phyloP scores from a whole-genome alignment of 2,329 filamentous ascomycete species.

The Colletotrichum zoysiae region DNA sequence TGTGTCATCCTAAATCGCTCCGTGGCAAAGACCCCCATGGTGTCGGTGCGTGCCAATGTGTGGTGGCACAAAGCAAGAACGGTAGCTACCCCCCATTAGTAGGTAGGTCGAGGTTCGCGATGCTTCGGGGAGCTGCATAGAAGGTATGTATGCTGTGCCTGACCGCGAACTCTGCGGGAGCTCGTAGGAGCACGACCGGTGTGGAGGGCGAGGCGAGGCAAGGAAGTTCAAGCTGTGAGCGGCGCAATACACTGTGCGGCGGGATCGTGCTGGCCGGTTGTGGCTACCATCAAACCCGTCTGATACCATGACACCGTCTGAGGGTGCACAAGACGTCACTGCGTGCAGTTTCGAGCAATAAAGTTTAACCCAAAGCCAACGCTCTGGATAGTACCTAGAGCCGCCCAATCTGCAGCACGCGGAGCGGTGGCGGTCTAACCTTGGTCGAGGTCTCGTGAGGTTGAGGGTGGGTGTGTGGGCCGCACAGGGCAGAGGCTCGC shows the following conservation, averaged over 20 bases:
- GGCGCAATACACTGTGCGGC: slow-evolving; percentile 31
- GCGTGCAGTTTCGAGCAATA: slow-evolving; percentile 35
- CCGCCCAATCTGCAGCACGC: slow-evolving; percentile 4
- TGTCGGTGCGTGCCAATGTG: slow-evolving; percentile 23
- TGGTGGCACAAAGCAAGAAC: slow-evolving; percentile 19
- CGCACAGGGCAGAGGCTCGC: slow-evolving; percentile 33
- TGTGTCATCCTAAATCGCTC: slow-evolving; percentile 34
- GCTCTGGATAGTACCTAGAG: neutral
- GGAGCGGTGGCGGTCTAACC: neutral
- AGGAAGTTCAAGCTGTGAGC: slow-evolving; percentile 21
- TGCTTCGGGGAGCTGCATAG: slow-evolving; percentile 23
- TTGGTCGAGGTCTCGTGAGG: slow-evolving; percentile 8
- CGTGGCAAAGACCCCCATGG: slow-evolving; percentile 30
- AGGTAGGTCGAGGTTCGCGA: slow-evolving; percentile 3
- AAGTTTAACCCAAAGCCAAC: slow-evolving; percentile 17
- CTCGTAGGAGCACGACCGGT: neutral
- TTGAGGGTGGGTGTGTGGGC: neutral
- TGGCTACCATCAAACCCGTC: slow-evolving; percentile 37
- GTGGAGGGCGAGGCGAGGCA: neutral
- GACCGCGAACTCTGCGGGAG: slow-evolving; percentile 26
- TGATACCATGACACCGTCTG: slow-evolving; percentile 36
- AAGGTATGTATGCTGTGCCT: slow-evolving; percentile 1
- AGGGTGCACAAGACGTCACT: slow-evolving; percentile 32
- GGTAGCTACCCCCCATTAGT: neutral
- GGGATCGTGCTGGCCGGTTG: slow-evolving; percentile 27